Evolutionary conservation across 1,139 yeast genomes (phyloP), one percentile per base, ranked within the genome.

Genomic region (Suhomyces panamericanus): DNA sequence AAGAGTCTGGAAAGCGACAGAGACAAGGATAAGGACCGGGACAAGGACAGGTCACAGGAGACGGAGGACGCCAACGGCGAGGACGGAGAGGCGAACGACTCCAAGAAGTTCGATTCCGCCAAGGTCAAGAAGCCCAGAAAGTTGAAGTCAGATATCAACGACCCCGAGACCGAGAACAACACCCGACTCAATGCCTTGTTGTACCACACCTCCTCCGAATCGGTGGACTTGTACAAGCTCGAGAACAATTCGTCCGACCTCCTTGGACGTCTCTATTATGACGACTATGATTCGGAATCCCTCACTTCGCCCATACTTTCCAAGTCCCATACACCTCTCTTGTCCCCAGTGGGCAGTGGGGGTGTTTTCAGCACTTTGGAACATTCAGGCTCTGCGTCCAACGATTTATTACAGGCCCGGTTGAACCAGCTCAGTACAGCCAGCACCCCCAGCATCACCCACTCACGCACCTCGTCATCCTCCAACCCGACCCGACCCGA

Each of bases 261-360:
- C 32, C 53, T 73, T 44, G 78, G 78, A 1, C 52, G 79, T 42
- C 59, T 74, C 22, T 73, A 73, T 53, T 73, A 69, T 49, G 79
- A 74, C 52, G 77, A 73, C 45, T 74, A 63, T 50, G 75, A 70
- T 46, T 66, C 73, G 4, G 73, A 68, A 34, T 59, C 69, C 2
- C 47, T 52, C 28, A 42, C 42, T 1, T 57, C 68, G 3, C 66
- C 67, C 1, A 37, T 51, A 12, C 35, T 51, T 3, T 63, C 70
- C 1, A 55, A 46, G 1, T 30, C 48, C 8, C 50, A 44, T 10
- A 48, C 56, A 1, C 57, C 59, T 3, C 39, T 55, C 14, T 41
- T 53, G 29, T 51, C 56, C 3, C 59, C 60, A 49, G 39, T 56
- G 58, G 20, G 63, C 55, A 31, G 50, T 9, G 55, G 51, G 2